Conservation (phyloP, 1,139 yeast genomes). For the Pichia sp. region DNA sequence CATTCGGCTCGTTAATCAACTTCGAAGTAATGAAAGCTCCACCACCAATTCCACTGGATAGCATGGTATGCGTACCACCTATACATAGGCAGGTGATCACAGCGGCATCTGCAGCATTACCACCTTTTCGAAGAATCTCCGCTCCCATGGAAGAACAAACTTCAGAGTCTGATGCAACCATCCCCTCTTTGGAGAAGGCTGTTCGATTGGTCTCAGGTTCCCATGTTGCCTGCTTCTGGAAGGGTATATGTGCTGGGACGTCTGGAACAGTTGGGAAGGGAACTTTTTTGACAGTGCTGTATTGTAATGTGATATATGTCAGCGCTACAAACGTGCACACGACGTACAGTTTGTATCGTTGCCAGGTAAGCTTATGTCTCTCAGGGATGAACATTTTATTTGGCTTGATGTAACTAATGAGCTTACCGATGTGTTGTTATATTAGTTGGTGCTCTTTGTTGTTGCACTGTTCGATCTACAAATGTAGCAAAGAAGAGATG, state of each 20-base stretch:
- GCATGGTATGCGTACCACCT: constrained; percentile 69
- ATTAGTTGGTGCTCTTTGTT: background rate
- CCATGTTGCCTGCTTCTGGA: constrained; percentile 29
- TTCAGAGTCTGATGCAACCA: constrained; percentile 72
- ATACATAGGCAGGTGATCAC: constrained; percentile 84
- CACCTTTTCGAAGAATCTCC: constrained; percentile 45
- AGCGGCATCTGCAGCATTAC: constrained; percentile 92
- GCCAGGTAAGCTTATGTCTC: constrained; percentile 1
- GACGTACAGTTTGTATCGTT: background rate
- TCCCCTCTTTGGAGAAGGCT: constrained; percentile 43
- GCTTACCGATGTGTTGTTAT: background rate
- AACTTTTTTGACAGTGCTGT: background rate
- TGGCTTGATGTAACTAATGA: background rate
- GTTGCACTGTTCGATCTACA: too few relatives aligned
- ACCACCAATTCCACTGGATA: constrained; percentile 90
- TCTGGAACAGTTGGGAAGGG: constrained; percentile 17
- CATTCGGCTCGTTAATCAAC: constrained; percentile 30
- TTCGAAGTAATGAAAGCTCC: constrained; percentile 71
- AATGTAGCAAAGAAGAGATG: too few relatives aligned
- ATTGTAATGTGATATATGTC: background rate
- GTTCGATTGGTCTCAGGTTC: constrained; percentile 31
- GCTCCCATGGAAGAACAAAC: constrained; percentile 66
- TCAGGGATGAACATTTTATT: constrained; percentile 4
- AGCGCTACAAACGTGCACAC: background rate
- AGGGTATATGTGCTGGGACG: constrained; percentile 25